These are phyloP conservation scores for Cryphonectria radicalis DNA, from an alignment of 2,329 filamentous ascomycete species.

Conservation along the genomic window DNA sequence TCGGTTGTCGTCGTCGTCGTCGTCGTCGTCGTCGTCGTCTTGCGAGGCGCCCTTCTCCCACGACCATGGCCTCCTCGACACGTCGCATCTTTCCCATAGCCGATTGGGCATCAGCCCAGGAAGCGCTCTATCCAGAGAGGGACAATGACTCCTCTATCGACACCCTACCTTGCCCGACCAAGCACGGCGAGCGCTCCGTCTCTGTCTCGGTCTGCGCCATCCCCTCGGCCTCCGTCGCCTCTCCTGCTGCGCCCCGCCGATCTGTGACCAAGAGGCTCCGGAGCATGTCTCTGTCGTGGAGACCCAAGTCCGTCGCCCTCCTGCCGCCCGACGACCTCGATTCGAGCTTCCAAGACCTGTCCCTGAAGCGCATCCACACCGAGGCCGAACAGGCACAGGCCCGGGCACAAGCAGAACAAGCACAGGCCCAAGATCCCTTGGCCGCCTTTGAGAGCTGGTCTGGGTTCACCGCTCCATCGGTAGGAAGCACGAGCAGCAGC, in stretches of 20 bases:
- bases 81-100: slow-evolving; percentile 45
- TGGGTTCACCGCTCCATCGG: neutral
- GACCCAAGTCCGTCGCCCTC: slow-evolving; percentile 48
- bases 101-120: slow-evolving; percentile 49
- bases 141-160: slow-evolving; percentile 31
- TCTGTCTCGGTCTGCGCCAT: slow-evolving; percentile 34
- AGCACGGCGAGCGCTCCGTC: slow-evolving; percentile 31
- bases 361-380: slow-evolving; percentile 37
- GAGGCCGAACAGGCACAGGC: slow-evolving; percentile 19
- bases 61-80: slow-evolving; percentile 36
- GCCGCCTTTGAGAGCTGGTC: slow-evolving; percentile 5
- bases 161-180: slow-evolving; percentile 27
- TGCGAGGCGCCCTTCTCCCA: neutral
- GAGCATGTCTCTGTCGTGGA: slow-evolving; percentile 56
- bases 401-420: slow-evolving; percentile 7
- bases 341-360: slow-evolving; percentile 32
- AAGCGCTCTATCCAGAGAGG: slow-evolving; percentile 45
- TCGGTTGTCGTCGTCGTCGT: too few species aligned
- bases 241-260: slow-evolving; percentile 11
- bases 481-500: neutral
- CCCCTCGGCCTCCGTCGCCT: slow-evolving; percentile 34
- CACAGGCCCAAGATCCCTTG: neutral
- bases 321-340: slow-evolving; percentile 39
- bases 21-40: too few species aligned
- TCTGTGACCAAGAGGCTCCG: slow-evolving; percentile 35